phyloP scores from a whole-genome alignment of 768 basidiomycete genomes.

The Leccinellum rugosiceps region DNA sequence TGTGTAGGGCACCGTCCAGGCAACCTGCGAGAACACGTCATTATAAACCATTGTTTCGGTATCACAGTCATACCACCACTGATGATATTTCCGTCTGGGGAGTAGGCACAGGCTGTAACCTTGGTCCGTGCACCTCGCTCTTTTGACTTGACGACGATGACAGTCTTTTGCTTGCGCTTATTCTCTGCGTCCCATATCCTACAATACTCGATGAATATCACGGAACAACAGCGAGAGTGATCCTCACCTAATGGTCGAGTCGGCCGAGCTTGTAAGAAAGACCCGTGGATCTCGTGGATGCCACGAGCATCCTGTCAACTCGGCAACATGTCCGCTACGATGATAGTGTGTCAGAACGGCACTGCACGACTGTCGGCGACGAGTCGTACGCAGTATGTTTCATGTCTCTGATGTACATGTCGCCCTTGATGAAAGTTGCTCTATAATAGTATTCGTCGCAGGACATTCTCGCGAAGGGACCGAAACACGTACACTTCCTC shows the following conservation, averaged over 20 bases:
- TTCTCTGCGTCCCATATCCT: slow-evolving; percentile 96
- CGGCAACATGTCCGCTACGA: slow-evolving; percentile 87
- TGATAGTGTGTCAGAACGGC: slow-evolving; percentile 2
- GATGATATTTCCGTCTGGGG: slow-evolving; percentile 84
- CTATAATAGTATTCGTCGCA: slow-evolving; percentile 54
- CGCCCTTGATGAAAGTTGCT: slow-evolving; percentile 86
- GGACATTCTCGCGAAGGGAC: slow-evolving; percentile 23
- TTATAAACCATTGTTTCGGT: neutral
- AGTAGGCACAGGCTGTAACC: slow-evolving; percentile 84
- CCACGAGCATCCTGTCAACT: slow-evolving; percentile 87
- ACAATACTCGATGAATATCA: slow-evolving; percentile 4
- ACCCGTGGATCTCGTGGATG: slow-evolving; percentile 81
- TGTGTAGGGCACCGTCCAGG: slow-evolving; percentile 86
- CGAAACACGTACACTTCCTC: slow-evolving; percentile 75
- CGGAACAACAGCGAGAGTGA: neutral
- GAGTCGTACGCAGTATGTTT: slow-evolving; percentile 88
- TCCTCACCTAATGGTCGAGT: slow-evolving; percentile 86
- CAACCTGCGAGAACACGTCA: slow-evolving; percentile 52
- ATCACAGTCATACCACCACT: slow-evolving; percentile 65
- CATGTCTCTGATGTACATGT: slow-evolving; percentile 98
- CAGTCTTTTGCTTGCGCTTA: slow-evolving; percentile 90
- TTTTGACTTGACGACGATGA: slow-evolving; percentile 96
- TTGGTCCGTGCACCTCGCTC: slow-evolving; percentile 93
- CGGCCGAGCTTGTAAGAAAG: slow-evolving; percentile 93
- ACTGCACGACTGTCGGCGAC: slow-evolving; percentile 6